A percentile compares a stretch with the other conserved stretches of the same genome.
Conservation (phyloP, 148 eudicot genomes). For the Heliosperma pusillum region DNA sequence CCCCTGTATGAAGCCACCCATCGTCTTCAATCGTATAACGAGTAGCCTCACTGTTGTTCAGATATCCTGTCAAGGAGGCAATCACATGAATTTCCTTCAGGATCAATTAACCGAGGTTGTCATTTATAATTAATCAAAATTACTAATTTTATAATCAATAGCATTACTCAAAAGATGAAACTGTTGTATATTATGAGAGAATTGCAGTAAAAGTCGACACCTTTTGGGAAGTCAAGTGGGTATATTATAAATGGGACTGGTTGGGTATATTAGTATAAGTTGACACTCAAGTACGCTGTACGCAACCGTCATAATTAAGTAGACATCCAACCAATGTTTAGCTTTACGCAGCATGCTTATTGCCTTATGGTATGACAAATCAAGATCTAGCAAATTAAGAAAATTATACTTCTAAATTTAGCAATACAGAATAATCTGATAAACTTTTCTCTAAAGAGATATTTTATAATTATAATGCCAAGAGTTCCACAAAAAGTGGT, state of each 20-base stretch:
- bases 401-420: neutral
- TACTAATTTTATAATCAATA: neutral
- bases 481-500: neutral
- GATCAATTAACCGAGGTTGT: neutral
- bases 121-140: neutral
- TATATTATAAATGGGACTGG: neutral
- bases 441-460: neutral
- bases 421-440: neutral
- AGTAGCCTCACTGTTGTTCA: constrained; percentile 66
- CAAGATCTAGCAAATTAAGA: neutral
- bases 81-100: neutral
- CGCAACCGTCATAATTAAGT: neutral
- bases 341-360: neutral
- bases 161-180: neutral
- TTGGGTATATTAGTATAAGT: neutral
- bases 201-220: neutral
- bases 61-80: constrained; percentile 52
- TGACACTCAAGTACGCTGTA: neutral
- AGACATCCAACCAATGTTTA: neutral
- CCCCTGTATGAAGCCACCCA: constrained; percentile 93
- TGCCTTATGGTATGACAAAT: neutral
- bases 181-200: neutral
- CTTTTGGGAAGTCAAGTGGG: neutral
- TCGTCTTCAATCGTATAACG: constrained; percentile 49
- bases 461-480: neutral